Conservation (phyloP, 2,329 filamentous ascomycete species). For the Acarospora socialis region DNA sequence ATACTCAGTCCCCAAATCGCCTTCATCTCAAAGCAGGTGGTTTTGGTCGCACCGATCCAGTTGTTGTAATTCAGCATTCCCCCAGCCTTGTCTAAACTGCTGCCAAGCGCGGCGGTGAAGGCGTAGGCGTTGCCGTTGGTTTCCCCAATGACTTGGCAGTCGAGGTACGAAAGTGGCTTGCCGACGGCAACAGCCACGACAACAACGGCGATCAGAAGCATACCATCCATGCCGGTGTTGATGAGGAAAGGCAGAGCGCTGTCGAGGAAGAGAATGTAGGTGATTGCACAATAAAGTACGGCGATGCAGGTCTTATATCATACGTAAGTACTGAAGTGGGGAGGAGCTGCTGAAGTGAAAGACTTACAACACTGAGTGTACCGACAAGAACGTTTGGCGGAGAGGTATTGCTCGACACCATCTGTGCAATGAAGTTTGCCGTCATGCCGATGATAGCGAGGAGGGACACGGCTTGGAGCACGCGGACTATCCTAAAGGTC, state of each 20-base stretch:
- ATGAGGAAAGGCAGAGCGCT: conserved; percentile 61
- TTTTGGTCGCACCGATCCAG: conserved; percentile 46
- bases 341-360: background rate
- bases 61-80: conserved; percentile 34
- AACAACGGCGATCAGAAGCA: conserved; percentile 62
- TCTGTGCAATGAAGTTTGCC: conserved; percentile 67
- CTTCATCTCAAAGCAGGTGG: conserved; percentile 73
- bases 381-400: conserved; percentile 62
- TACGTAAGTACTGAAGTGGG: conserved; percentile 12
- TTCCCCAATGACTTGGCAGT: conserved; percentile 47
- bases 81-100: conserved; percentile 37
- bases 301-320: conserved; percentile 56
- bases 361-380: conserved; percentile 63
- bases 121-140: conserved; percentile 36
- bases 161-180: conserved; percentile 63
- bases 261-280: conserved; percentile 69
- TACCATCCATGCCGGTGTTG: conserved; percentile 48
- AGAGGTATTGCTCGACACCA: conserved; percentile 49
- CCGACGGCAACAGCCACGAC: conserved; percentile 66
- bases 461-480: conserved; percentile 56
- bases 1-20: conserved; percentile 77
- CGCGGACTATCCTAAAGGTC: conserved; percentile 61
- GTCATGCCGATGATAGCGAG: conserved; percentile 66
- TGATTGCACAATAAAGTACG: conserved; percentile 63
- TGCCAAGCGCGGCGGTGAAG: conserved; percentile 38